Conservation (phyloP, 2,329 filamentous ascomycete species). For the Pestalotiopsis sp. region DNA sequence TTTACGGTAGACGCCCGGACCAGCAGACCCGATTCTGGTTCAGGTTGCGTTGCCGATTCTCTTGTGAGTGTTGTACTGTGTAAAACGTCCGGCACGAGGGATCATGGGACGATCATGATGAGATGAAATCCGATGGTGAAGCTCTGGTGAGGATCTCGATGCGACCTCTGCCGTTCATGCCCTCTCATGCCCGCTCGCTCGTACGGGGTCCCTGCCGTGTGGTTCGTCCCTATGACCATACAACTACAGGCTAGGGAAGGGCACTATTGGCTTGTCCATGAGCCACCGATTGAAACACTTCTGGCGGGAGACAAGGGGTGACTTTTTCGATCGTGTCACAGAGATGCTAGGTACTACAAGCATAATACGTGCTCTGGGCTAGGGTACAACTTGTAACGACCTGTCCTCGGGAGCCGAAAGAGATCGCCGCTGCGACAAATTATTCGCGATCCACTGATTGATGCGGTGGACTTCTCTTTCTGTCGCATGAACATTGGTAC, state of each 20-base stretch:
- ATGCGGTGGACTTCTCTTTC: neutral
- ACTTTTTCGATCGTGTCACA: neutral
- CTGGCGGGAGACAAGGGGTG: neutral
- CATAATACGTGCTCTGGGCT: too few species aligned
- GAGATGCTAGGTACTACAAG: neutral
- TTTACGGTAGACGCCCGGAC: too few species aligned
- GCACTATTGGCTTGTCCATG: neutral
- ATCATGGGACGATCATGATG: neutral
- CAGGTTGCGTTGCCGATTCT: too few species aligned
- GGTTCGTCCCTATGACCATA: neutral
- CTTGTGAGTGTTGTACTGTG: too few species aligned
- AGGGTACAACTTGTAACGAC: too few species aligned
- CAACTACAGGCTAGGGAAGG: neutral
- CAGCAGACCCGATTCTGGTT: too few species aligned
- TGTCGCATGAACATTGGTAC: neutral
- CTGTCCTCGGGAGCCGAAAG: neutral
- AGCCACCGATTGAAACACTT: neutral
- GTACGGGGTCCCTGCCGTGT: neutral
- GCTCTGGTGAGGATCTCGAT: neutral
- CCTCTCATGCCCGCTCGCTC: neutral
- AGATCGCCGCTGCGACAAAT: neutral
- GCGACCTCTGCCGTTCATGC: neutral
- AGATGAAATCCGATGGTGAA: neutral
- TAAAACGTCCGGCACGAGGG: neutral
- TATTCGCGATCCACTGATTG: neutral